Percentiles rank a stretch among this genome's conserved stretches.
These are phyloP conservation scores for Nevesoporus exiguus DNA, from an alignment of 768 basidiomycete genomes.

Conservation along the genomic window DNA sequence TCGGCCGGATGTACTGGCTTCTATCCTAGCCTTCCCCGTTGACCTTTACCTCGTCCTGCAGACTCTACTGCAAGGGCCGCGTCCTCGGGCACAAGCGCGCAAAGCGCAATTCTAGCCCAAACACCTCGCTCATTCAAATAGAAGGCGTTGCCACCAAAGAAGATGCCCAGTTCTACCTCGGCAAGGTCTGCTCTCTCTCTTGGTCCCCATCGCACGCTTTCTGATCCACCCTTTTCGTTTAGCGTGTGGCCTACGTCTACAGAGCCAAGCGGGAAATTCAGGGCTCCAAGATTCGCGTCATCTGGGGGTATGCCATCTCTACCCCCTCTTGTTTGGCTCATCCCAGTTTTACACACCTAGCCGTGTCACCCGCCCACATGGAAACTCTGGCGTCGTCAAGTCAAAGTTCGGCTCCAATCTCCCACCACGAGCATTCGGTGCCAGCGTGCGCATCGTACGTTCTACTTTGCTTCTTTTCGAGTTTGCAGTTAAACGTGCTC, in stretches of 20 bases:
- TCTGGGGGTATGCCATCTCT: constrained; percentile 82
- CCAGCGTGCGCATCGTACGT: constrained; percentile 83
- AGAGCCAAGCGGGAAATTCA: constrained; percentile 91
- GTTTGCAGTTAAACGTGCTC: background rate
- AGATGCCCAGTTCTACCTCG: constrained; percentile 97
- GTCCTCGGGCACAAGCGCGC: constrained; percentile 98
- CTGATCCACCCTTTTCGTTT: background rate
- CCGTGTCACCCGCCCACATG: constrained; percentile 91
- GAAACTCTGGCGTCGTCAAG: constrained; percentile 93
- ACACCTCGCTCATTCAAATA: constrained; percentile 95
- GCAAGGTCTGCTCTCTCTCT: constrained; percentile 66
- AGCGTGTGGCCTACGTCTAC: constrained; percentile 99
- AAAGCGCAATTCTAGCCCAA: constrained; percentile 93
- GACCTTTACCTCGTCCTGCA: constrained; percentile 29
- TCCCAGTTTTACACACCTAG: constrained; percentile 37
- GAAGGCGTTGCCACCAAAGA: constrained; percentile 93
- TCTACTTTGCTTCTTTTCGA: background rate
- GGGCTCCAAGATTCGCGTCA: constrained; percentile 94
- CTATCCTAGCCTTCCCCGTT: background rate
- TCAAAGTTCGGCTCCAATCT: constrained; percentile 96
- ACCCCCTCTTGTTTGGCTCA: background rate
- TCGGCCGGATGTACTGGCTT: constrained; percentile 10
- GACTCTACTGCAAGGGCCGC: constrained; percentile 95
- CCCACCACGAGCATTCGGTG: constrained; percentile 92
- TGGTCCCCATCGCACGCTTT: background rate